A percentile compares a stretch with the other conserved stretches of the same genome.
Conservation (phyloP, 129 eudicot genomes). For the Glebionis coronaria region DNA sequence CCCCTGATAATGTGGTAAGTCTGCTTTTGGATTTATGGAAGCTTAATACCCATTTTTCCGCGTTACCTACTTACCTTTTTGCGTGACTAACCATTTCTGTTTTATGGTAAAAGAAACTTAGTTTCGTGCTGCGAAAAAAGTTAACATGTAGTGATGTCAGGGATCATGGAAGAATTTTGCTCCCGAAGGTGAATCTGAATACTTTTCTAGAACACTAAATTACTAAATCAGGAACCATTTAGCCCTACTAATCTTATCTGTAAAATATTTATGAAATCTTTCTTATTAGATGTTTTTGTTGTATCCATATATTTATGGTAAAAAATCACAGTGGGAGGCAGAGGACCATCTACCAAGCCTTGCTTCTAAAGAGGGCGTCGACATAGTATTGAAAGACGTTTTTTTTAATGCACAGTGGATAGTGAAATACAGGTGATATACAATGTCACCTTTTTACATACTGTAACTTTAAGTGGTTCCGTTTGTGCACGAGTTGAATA, state of each 20-base stretch:
- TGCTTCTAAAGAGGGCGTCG: conserved; percentile 21
- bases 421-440: conserved; percentile 19
- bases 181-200: conserved; percentile 27
- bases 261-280: neutral
- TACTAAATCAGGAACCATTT: neutral
- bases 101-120: conserved; percentile 25
- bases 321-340: conserved; percentile 20
- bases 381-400: conserved; percentile 17
- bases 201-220: neutral
- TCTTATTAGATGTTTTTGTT: neutral
- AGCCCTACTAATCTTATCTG: neutral
- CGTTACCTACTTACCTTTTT: conserved; percentile 13
- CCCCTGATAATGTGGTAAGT: conserved; percentile 30
- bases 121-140: conserved; percentile 13
- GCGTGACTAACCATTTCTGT: conserved; percentile 14
- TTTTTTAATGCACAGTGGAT: conserved; percentile 16
- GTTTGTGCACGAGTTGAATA: conserved; percentile 1
- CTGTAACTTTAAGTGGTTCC: neutral
- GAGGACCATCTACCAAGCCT: conserved; percentile 30
- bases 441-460: neutral
- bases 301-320: neutral
- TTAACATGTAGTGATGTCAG: conserved; percentile 26
- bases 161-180: conserved; percentile 29
- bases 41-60: neutral
- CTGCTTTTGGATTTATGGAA: neutral